Conservation (phyloP, 78 protist genomes). For the Tieghemostelium lacteum region DNA sequence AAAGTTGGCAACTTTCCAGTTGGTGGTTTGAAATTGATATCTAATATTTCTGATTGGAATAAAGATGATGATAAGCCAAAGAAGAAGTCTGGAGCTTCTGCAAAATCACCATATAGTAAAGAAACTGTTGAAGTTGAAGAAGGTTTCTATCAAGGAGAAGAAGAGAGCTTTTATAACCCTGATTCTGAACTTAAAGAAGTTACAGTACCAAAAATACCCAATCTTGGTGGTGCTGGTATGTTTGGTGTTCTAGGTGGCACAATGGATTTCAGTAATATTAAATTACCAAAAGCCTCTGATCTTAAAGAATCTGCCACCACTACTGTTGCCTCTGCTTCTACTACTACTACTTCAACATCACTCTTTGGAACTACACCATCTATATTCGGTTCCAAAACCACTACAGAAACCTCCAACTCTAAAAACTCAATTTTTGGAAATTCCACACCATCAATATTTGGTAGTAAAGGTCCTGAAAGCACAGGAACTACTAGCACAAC, state of each 20-base stretch:
- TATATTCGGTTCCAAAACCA: neutral
- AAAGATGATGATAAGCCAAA: neutral
- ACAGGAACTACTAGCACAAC: neutral
- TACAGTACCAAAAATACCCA: neutral
- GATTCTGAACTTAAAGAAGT: neutral
- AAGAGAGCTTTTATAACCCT: neutral
- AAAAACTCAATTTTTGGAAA: neutral
- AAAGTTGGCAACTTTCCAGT: neutral
- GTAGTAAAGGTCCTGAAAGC: neutral
- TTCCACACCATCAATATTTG: neutral
- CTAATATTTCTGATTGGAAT: neutral
- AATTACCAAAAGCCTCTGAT: neutral
- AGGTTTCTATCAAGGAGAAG: constrained; percentile 6
- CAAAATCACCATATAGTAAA: neutral
- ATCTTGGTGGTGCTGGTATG: too few relatives aligned
- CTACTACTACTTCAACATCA: neutral
- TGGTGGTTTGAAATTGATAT: neutral
- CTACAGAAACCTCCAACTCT: neutral
- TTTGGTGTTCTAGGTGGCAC: too few relatives aligned
- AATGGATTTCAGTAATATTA: too few relatives aligned
- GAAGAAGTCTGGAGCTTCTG: too few relatives aligned
- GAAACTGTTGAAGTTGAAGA: neutral
- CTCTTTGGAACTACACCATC: neutral
- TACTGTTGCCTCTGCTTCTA: neutral
- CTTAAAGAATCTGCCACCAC: neutral